Percentiles rank a stretch among this genome's conserved stretches.
Conservation (phyloP, 257 asterid genomes). For the Solanum tarijense region DNA sequence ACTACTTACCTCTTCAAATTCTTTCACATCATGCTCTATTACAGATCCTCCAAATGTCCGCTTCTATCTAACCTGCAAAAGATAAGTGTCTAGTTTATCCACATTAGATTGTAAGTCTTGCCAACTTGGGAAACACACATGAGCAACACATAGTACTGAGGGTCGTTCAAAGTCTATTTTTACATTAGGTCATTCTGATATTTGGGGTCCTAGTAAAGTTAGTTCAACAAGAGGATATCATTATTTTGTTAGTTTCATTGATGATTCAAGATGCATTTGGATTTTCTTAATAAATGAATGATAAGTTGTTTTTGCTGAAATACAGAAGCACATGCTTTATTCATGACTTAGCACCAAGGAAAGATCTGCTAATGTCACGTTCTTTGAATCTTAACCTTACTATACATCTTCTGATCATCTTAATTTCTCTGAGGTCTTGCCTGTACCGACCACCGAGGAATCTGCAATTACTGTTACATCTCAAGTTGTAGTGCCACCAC, state of each 20-base stretch:
- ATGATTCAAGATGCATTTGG: neutral
- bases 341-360: neutral
- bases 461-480: neutral
- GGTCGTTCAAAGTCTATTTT: neutral
- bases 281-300: neutral
- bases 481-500: neutral
- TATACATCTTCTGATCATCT: neutral
- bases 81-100: neutral
- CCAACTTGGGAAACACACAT: neutral
- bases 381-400: neutral
- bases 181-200: neutral
- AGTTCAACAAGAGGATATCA: neutral
- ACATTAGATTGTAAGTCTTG: neutral
- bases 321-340: neutral
- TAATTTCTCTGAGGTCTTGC: neutral
- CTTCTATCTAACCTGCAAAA: no score
- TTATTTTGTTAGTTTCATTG: neutral
- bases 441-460: neutral
- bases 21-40: neutral
- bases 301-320: neutral
- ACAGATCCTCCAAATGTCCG: neutral
- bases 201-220: neutral
- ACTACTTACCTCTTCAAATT: neutral
- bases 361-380: neutral
- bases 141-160: neutral